phyloP scores from a whole-genome alignment of 140 eudicot genomes.

The Bidens hawaiensis region DNA sequence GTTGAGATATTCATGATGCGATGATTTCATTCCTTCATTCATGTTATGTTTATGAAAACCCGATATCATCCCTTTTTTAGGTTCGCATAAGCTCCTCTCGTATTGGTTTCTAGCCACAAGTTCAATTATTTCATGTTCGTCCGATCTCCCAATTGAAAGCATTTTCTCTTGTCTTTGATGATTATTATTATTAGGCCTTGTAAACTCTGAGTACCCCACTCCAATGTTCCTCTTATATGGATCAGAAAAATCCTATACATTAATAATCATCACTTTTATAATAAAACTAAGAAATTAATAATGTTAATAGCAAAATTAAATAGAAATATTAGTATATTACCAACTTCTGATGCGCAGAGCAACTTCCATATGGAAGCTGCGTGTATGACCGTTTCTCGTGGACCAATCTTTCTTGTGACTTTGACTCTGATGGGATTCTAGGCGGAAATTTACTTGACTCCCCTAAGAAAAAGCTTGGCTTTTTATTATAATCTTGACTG shows the following conservation, averaged over 20 bases:
- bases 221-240: conserved; percentile 25
- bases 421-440: conserved; percentile 2
- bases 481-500: conserved; percentile 15
- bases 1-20: conserved; percentile 16
- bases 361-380: conserved; percentile 22
- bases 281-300: not conserved
- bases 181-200: no score
- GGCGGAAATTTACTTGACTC: conserved; percentile 18
- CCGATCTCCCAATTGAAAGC: conserved; percentile 32
- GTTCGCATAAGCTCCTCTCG: conserved; percentile 37
- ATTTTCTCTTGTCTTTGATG: conserved; percentile 29
- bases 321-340: conserved; percentile 9
- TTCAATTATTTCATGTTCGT: conserved; percentile 71
- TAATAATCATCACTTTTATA: not conserved
- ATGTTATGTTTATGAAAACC: conserved; percentile 14
- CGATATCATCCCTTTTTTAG: conserved; percentile 13
- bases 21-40: conserved; percentile 17
- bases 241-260: conserved; percentile 37
- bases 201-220: conserved; percentile 20
- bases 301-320: not conserved
- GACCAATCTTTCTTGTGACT: conserved; percentile 6
- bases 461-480: conserved; percentile 27
- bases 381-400: conserved; percentile 26
- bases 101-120: conserved; percentile 58
- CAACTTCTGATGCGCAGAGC: conserved; percentile 21